These are phyloP conservation scores for Dothistroma septosporum DNA, from an alignment of 2,329 filamentous ascomycete genomes.

Conservation along the genomic window DNA sequence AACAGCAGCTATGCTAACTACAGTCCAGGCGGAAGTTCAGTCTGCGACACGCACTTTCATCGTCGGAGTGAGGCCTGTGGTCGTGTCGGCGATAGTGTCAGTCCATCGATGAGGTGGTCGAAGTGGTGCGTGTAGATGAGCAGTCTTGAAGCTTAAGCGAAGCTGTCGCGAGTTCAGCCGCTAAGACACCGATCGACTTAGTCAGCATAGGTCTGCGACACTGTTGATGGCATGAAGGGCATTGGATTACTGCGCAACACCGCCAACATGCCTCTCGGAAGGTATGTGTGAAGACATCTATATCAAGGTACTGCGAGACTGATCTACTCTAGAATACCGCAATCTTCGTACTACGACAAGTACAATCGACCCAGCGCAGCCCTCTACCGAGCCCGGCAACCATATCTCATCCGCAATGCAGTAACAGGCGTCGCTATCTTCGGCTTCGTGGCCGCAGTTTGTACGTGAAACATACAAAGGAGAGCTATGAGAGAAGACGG, in stretches of 20 bases:
- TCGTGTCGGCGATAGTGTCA: conserved; percentile 1
- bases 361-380: conserved; percentile 80
- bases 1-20: conserved; percentile 26
- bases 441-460: conserved; percentile 75
- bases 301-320: neutral
- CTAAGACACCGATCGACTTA: too few species aligned
- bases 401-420: conserved; percentile 87
- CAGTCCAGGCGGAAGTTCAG: conserved; percentile 15
- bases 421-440: conserved; percentile 73
- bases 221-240: conserved; percentile 2
- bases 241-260: neutral
- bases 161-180: neutral
- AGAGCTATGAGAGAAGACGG: neutral
- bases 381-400: conserved; percentile 83
- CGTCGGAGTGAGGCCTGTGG: conserved; percentile 6
- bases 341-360: conserved; percentile 87
- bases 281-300: conserved; percentile 7
- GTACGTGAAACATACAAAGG: conserved; percentile 53
- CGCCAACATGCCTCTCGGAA: conserved; percentile 23
- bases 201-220: neutral
- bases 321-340: conserved; percentile 44
- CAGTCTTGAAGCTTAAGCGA: neutral
- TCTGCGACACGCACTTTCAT: conserved; percentile 10
- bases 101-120: conserved; percentile 3
- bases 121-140: neutral